Base-by-base conservation (phyloP, 1,284 basidiomycete species). In the Puccinia triticina region DNA sequence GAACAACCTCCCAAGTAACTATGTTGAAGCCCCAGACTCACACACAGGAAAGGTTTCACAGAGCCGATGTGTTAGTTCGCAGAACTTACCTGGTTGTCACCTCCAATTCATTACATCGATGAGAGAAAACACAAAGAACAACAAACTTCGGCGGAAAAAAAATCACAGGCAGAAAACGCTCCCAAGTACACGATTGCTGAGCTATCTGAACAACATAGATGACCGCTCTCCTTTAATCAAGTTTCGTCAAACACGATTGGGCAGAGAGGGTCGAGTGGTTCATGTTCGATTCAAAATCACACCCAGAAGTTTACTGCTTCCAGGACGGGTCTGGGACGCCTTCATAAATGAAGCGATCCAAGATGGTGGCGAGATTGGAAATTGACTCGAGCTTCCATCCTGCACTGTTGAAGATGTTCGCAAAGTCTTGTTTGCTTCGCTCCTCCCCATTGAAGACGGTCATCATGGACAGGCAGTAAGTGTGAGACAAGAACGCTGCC, bases 391-490 rank as follows among this genome's bases (percentile, higher is more conserved):
- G 29, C 29, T 50, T 73, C 48, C 71, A 73, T 8, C 71, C 71
- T 16, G 40, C 46, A 48, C 43, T 34, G 18, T 12, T 48, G 32
- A 55, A 73, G 26, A 73, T 50, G 10, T 53, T 8, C 5, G n/a
- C 1, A 32, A 53, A 73, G 7, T 73, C 71, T 73, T 73, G n/a
- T 5, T 2, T 32, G 26, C n/a, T 53, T 12, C 48, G 71, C 48
- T 73, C 71, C 46, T 73, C 18, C 46, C 26, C 71, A 23, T 73
- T 53, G 71, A 73, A 53, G 32, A 73, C 18, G 23, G 46, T 55
- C 48, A 73, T 26, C 46, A 53, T 73, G 2, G 18, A 32, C 50
- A 55, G 37, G 21, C n/a, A 26, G 2, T 29, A 26, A 29, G 18
- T 73, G 48, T 73, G 48, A 12, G 71, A 73, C 2, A 37, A 73